Conservation (phyloP, 768 basidiomycete species). For the Pulveroboletus sp. region DNA sequence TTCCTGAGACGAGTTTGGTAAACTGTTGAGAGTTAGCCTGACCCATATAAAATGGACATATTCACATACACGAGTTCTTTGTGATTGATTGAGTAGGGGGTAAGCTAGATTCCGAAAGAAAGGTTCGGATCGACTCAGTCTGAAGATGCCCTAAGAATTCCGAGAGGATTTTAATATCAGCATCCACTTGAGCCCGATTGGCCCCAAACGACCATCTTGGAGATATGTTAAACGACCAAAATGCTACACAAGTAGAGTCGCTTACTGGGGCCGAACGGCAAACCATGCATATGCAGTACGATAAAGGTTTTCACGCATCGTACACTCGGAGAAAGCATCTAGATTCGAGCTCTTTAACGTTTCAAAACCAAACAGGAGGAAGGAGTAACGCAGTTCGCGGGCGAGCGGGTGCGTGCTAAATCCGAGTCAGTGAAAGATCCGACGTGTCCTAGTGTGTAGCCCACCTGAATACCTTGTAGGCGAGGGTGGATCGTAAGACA, state of each 20-base stretch:
- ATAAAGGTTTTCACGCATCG: slow-evolving; percentile 73
- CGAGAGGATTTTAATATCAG: slow-evolving; percentile 80
- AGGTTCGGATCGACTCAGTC: slow-evolving; percentile 62
- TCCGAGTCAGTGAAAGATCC: not conserved
- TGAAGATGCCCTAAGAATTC: slow-evolving; percentile 80
- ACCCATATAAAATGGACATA: not conserved
- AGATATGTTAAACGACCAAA: not conserved
- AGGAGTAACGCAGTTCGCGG: slow-evolving; percentile 84
- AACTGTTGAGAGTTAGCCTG: slow-evolving; percentile 34
- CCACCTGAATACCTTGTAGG: slow-evolving; percentile 72
- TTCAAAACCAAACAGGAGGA: slow-evolving; percentile 91
- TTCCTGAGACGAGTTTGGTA: slow-evolving; percentile 58
- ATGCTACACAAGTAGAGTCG: not conserved
- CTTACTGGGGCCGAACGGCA: slow-evolving; percentile 86
- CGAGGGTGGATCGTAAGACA: slow-evolving; percentile 74
- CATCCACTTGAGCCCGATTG: slow-evolving; percentile 82
- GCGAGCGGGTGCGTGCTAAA: slow-evolving; percentile 86
- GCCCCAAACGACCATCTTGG: slow-evolving; percentile 94
- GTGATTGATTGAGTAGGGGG: slow-evolving; percentile 45
- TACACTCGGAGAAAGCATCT: slow-evolving; percentile 75
- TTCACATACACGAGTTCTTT: slow-evolving; percentile 38
- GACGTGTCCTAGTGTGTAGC: slow-evolving; percentile 3
- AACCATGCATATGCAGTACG: slow-evolving; percentile 88
- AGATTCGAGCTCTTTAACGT: slow-evolving; percentile 82
- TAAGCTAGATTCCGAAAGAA: slow-evolving; percentile 56